Percentiles rank a stretch among this genome's conserved stretches.
These are phyloP conservation scores for Gracilaria caudata DNA, from an alignment of 23 red algal genomes.

Conservation along the genomic window DNA sequence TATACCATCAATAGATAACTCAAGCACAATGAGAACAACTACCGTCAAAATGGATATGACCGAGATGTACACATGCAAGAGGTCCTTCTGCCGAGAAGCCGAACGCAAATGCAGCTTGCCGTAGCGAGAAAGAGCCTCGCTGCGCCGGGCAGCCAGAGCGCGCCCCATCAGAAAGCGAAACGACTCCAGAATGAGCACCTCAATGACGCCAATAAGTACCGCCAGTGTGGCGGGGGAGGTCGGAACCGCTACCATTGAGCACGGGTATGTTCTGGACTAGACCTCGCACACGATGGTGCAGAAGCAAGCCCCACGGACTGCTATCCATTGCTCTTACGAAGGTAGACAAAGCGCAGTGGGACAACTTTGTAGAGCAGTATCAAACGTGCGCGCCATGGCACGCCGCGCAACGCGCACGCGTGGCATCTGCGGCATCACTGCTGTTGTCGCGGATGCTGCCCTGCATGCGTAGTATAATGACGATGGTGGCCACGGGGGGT, in stretches of 20 bases:
- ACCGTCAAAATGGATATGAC: background rate
- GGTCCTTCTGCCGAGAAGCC: background rate
- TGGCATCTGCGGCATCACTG: background rate
- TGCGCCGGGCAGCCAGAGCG: background rate
- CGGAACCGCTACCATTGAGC: background rate
- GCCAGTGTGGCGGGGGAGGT: background rate
- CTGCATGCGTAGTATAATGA: background rate
- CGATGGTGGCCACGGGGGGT: too few species aligned
- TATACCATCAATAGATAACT: conserved; percentile 11
- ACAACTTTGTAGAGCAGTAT: too few species aligned
- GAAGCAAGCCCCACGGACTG: too few species aligned
- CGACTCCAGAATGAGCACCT: conserved; percentile 10
- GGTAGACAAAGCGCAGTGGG: too few species aligned
- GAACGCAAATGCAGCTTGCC: conserved; percentile 1
- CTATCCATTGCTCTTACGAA: too few species aligned
- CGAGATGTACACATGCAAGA: background rate
- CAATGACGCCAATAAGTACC: conserved; percentile 1
- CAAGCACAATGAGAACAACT: background rate
- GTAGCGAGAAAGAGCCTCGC: background rate
- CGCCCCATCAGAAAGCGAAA: background rate
- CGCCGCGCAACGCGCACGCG: background rate
- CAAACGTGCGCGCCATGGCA: too few species aligned
- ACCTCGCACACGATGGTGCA: too few species aligned
- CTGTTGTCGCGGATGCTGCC: background rate
- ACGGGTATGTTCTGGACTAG: too few species aligned